phyloP scores from a whole-genome alignment of 257 asterid genomes.

The Salvia rosmarinus region DNA sequence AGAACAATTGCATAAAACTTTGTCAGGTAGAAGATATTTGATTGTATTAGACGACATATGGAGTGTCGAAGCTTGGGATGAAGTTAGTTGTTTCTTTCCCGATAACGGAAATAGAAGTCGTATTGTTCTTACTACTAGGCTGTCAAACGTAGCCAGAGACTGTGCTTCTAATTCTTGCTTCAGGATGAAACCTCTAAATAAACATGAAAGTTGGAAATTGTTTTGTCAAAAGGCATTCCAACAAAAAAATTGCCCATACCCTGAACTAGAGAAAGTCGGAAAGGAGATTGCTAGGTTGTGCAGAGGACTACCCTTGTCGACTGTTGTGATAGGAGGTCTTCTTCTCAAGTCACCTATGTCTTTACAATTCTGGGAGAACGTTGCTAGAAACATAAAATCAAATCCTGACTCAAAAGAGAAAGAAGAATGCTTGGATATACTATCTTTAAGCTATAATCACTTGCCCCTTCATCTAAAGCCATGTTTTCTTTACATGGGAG shows the following conservation, averaged over 20 bases:
- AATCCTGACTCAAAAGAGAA: not conserved
- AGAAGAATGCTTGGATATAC: not conserved
- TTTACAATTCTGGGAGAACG: not conserved
- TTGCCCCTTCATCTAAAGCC: constrained; percentile 25
- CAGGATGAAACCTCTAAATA: not conserved
- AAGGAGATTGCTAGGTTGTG: constrained; percentile 13
- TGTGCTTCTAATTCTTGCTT: not conserved
- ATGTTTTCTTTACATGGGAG: constrained; percentile 29
- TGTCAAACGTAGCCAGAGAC: not conserved
- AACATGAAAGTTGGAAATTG: constrained; percentile 5
- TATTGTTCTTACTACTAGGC: constrained; percentile 13
- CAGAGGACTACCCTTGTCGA: constrained; percentile 13
- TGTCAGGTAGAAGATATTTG: no score
- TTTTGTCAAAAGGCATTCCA: constrained; percentile 11
- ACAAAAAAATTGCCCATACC: constrained; percentile 5
- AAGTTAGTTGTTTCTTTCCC: not conserved
- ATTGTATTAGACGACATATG: constrained; percentile 16
- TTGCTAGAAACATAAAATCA: not conserved
- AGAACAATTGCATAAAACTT: no score
- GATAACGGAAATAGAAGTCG: constrained; percentile 4
- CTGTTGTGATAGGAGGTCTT: constrained; percentile 18
- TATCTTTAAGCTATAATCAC: constrained; percentile 16
- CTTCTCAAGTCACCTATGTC: constrained; percentile 1
- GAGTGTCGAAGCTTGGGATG: constrained; percentile 17
- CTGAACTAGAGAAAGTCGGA: not conserved